phyloP scores from a whole-genome alignment of 1,139 yeast species.

The Suhomyces bribrorum region DNA sequence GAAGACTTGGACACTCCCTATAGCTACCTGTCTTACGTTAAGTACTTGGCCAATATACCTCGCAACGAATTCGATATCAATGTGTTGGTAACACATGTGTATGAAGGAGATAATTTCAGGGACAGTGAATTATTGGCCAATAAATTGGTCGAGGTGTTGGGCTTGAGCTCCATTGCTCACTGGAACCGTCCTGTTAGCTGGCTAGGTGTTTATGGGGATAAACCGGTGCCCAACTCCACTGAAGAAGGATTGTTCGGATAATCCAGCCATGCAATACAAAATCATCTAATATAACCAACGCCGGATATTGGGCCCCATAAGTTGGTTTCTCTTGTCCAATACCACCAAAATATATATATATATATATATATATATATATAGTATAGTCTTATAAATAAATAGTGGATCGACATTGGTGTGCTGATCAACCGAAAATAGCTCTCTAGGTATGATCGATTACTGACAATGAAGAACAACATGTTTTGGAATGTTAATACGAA shows the following conservation, averaged over 20 bases:
- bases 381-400: too few relatives aligned
- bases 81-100: conserved; percentile 56
- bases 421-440: too few relatives aligned
- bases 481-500: too few relatives aligned
- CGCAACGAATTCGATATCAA: conserved; percentile 16
- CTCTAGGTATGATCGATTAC: too few relatives aligned
- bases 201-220: conserved; percentile 81
- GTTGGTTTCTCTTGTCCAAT: too few relatives aligned
- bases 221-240: conserved; percentile 62
- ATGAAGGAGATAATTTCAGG: conserved; percentile 84
- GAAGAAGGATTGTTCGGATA: conserved; percentile 78
- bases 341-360: too few relatives aligned
- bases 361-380: too few relatives aligned
- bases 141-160: conserved; percentile 32
- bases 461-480: too few relatives aligned
- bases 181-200: conserved; percentile 74
- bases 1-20: conserved; percentile 10
- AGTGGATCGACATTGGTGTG: too few relatives aligned
- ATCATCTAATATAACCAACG: too few relatives aligned
- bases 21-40: conserved; percentile 9
- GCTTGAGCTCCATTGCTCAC: conserved; percentile 19
- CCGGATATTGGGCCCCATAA: too few relatives aligned
- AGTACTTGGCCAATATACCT: conserved; percentile 3
- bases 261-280: not conserved
- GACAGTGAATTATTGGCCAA: conserved; percentile 67